Conservation (phyloP, 495 filamentous ascomycete species). For the Thermothielavioides terrestris region DNA sequence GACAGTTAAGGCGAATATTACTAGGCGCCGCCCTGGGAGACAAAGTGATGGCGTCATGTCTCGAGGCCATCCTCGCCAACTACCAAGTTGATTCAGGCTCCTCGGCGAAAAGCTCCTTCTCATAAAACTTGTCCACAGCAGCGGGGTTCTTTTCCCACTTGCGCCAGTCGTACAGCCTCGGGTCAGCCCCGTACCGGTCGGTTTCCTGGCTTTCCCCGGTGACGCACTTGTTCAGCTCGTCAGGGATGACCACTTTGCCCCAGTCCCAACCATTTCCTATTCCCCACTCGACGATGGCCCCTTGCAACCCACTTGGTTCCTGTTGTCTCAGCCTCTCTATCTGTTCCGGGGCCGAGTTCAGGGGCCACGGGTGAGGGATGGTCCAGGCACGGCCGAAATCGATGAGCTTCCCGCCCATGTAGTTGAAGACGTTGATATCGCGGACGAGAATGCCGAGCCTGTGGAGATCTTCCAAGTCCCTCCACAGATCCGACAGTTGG, state of each 20-base stretch:
- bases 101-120: too few relatives aligned
- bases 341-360: neutral
- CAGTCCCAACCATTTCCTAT: neutral
- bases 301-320: neutral
- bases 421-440: constrained; percentile 6
- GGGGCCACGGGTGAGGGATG: neutral
- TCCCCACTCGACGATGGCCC: neutral
- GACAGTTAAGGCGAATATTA: too few relatives aligned
- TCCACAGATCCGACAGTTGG: constrained; percentile 1
- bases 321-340: neutral
- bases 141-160: neutral
- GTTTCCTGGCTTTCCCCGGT: neutral
- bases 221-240: neutral
- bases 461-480: constrained; percentile 6
- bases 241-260: neutral
- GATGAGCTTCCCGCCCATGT: constrained; percentile 9
- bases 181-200: neutral
- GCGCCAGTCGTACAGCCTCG: neutral
- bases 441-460: constrained; percentile 8
- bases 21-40: too few relatives aligned
- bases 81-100: too few relatives aligned
- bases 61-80: too few relatives aligned
- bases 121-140: too few relatives aligned
- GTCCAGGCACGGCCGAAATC: constrained; percentile 17
- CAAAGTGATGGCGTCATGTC: too few relatives aligned